phyloP scores from a whole-genome alignment of 2,329 filamentous ascomycete species.

The Elsinoe perseae region DNA sequence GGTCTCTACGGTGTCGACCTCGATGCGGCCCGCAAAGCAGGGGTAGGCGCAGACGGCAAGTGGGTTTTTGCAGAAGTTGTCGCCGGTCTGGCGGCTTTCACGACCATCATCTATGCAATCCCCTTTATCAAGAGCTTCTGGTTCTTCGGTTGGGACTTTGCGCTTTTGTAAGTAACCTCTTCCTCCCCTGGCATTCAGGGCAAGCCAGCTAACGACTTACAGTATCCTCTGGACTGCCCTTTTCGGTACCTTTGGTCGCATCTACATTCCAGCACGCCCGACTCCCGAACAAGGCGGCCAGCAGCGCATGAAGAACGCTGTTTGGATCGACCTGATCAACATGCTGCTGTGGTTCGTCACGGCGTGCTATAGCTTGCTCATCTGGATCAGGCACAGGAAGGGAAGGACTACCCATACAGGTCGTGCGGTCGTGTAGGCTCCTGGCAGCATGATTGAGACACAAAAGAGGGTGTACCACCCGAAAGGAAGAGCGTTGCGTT shows the following conservation, averaged over 20 bases:
- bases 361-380: constrained; percentile 46
- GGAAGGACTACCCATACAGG: constrained; percentile 51
- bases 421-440: constrained; percentile 40
- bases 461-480: not conserved
- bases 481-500: not conserved
- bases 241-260: constrained; percentile 74
- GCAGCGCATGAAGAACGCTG: constrained; percentile 73
- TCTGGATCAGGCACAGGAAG: constrained; percentile 53
- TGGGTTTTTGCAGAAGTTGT: constrained; percentile 75
- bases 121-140: constrained; percentile 49
- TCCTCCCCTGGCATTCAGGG: not conserved
- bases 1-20: constrained; percentile 72
- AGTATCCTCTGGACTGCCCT: constrained; percentile 68
- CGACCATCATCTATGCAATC: constrained; percentile 54
- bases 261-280: constrained; percentile 65
- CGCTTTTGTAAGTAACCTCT: constrained; percentile 50
- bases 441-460: constrained; percentile 3
- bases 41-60: constrained; percentile 53
- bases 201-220: not conserved
- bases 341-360: constrained; percentile 68
- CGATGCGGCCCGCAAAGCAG: constrained; percentile 43
- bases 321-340: constrained; percentile 57
- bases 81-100: constrained; percentile 57
- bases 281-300: constrained; percentile 48
- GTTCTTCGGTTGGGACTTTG: constrained; percentile 60